These are phyloP conservation scores for Diplodia intermedia DNA, from an alignment of 2,329 filamentous ascomycete genomes.

Conservation along the genomic window DNA sequence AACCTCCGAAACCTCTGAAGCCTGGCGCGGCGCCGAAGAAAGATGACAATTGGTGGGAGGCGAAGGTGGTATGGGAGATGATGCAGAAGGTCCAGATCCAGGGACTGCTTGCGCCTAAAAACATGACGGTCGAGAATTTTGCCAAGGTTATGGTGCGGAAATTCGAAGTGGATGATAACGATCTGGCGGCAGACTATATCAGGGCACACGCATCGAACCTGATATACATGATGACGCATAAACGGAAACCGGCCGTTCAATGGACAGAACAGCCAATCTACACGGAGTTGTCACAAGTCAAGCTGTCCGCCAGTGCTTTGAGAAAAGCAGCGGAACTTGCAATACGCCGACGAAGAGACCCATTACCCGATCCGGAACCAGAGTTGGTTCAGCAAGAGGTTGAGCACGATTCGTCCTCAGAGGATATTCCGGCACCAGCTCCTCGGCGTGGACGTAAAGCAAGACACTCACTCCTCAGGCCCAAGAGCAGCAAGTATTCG, in stretches of 20 bases:
- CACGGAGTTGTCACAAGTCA: conserved; percentile 40
- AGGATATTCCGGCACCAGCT: conserved; percentile 36
- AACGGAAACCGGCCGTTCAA: conserved; percentile 41
- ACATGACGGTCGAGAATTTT: conserved; percentile 44
- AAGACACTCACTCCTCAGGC: conserved; percentile 45
- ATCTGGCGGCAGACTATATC: conserved; percentile 44
- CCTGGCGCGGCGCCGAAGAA: conserved; percentile 41
- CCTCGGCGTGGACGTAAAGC: conserved; percentile 39
- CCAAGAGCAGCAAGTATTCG: conserved; percentile 45
- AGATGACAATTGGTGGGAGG: conserved; percentile 50
- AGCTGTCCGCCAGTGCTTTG: conserved; percentile 43
- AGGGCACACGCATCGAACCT: conserved; percentile 48
- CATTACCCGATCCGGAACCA: conserved; percentile 32
- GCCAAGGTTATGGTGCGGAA: conserved; percentile 45
- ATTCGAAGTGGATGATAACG: conserved; percentile 47
- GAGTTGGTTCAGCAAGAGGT: not conserved
- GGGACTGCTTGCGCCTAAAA: conserved; percentile 40
- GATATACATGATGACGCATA: conserved; percentile 49
- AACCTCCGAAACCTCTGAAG: not conserved
- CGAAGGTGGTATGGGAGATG: conserved; percentile 48
- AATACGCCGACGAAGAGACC: conserved; percentile 43
- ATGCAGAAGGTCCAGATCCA: conserved; percentile 50
- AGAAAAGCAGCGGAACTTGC: conserved; percentile 43
- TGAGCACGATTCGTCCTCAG: conserved; percentile 24
- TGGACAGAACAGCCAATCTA: conserved; percentile 46